Evolutionary conservation across 495 filamentous ascomycete species (phyloP), one percentile per base, ranked within the genome.

Genomic region (Penicillium roqueforti): DNA sequence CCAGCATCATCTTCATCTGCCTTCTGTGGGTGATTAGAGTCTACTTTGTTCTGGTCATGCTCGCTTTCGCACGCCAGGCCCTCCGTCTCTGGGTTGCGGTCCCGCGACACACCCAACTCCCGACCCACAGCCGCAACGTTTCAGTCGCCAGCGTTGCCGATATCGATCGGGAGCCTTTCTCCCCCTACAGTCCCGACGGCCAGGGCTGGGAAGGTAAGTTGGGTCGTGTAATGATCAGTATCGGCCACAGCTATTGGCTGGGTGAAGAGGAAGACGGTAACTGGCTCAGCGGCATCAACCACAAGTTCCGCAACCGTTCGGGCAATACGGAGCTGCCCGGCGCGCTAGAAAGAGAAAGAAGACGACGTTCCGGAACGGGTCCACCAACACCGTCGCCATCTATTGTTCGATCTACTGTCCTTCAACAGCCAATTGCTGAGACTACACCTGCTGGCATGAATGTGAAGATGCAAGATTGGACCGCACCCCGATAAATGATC

Each of bases 11-110:
- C 3, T 79, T 92, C 44, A 86, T 95, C 54, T 77, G 79, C 6
- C 60, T 78, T 7, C 77, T 96, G 31, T 93, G 87, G 81, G 67
- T 80, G 2, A 64, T 95, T 11, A 76, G 91, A 22, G 53, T 85
- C 11, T 96, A 96, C 68, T 89, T 91, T 58, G 78, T 85, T 41
- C 74, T 95, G 22, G 79, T 96, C 38, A 80, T 95, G 66, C 80
- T 92, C 61, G 83, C 89, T 16, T 91, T 86, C 65, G 89, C 91
- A 11, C 80, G 90, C 45, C 76, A 82, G 52, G 81, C 87, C 10
- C 69, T 96, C 41, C 80, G 87, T 25, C 58, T 76, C 31, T 77
- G 78, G 59, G 65, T 80, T 38, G 70, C 72, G 20, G 69, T 73
- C 28, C 74, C 74, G 51, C 69, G 69, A 23, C 72, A 77, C 58